Evolutionary conservation across 345 rosid species (phyloP), one percentile per base, ranked within the genome.

Genomic region (Syzygium oleosum): DNA sequence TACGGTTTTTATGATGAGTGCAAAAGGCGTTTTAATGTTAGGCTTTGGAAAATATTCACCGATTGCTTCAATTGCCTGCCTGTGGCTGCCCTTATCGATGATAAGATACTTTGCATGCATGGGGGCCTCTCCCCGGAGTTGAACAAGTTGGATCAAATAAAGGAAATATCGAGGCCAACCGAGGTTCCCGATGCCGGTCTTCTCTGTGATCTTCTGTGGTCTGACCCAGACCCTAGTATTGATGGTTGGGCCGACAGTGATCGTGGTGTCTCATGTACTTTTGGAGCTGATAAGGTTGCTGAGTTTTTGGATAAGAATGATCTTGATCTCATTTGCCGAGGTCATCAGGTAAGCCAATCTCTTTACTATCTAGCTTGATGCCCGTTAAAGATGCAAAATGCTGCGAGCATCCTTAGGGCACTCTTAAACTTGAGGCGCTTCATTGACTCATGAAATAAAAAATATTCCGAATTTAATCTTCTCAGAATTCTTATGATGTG

Each of bases 1-100:
- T 98, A 98, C 87, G 99, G 99, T 6, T 98, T 98, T 89, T 98
- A 97, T 13, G 99, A 98, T n/a, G 99, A 98, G 91, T 96, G 99
- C 90, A 98, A 98, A 90, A 92, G 99, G 90, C 90, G 99, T 88
- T 97, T 98, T 87, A 98, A 98, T 87, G 99, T 97, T 77, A 91
- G 98, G 79, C 98, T 97, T 85, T 96, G 99, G 99, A 98, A 95
- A 89, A 93, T 96, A 85, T 97, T 97, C 88, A 94, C 99, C 1
- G 99, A 96, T 88, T 98, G 99, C 93, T 98, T 98, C 89, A 96
- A 96, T 73, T 94, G 98, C 86, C 91, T 98, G 88, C 99, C 99
- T 0, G 99, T 96, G 49, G 98, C 99, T 23, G 99, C 99, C 23
- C 95, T 96, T 59, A 92, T 98, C 51, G 99, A 96, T 86, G 94